Evolutionary conservation across 352 stramenopile species (phyloP).

Genomic region (Pythium apleroticum): DNA sequence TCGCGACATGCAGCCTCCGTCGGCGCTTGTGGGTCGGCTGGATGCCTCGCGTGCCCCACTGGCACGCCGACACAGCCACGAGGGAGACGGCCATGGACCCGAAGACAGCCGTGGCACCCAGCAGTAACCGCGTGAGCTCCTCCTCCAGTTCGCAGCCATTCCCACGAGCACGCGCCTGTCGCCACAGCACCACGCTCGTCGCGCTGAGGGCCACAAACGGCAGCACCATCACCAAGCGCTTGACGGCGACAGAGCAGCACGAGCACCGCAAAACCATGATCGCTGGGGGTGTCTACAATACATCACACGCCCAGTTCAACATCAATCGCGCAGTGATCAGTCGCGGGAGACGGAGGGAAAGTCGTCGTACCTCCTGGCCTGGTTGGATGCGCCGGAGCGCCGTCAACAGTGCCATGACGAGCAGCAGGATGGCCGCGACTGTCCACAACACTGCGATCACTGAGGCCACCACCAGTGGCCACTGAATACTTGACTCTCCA

Average conservation of each 20-base stretch:
- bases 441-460: conserved; percentile 13
- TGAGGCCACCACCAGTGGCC: neutral
- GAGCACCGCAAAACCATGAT: conserved; percentile 54
- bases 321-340: conserved; percentile 1
- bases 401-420: conserved; percentile 3
- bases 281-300: conserved; percentile 32
- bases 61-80: neutral
- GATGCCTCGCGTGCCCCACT: neutral
- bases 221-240: conserved; percentile 34
- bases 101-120: conserved; percentile 14
- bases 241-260: conserved; percentile 46
- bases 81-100: conserved; percentile 10
- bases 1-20: neutral
- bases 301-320: conserved; percentile 1
- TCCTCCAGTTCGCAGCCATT: neutral
- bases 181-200: conserved; percentile 33
- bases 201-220: conserved; percentile 28
- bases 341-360: neutral
- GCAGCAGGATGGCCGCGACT: conserved; percentile 1
- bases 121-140: neutral
- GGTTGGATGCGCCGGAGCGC: neutral
- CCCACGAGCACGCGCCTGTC: conserved; percentile 9
- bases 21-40: neutral
- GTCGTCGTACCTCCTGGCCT: conserved; percentile 30
- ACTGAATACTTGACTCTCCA: neutral